Conservation (phyloP, 306 rosid species). For the cucumber (Cucumis sativus) region Cucumber_9930_V3 NC_026655.2:4106001-4106500, state of each 20-base stretch:
- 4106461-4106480: no score
- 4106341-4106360: neutral
- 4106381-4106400: neutral
- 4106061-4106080: slow-evolving; percentile 6
- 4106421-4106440: no score
- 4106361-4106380: neutral
- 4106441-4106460: no score
- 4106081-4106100: slow-evolving; percentile 4
- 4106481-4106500: no score
- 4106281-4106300: slow-evolving; percentile 31
- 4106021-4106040: slow-evolving; percentile 8
- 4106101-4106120: slow-evolving; percentile 22
- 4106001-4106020: slow-evolving; percentile 9
- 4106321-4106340: neutral
- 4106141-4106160: slow-evolving; percentile 6
- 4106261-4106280: neutral
- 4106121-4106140: slow-evolving; percentile 24
- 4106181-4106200: slow-evolving; percentile 32
- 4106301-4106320: neutral
- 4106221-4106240: slow-evolving; percentile 27
- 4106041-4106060: neutral
- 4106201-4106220: slow-evolving; percentile 37
- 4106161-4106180: neutral
- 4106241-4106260: slow-evolving; percentile 14
- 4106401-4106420: neutral